Evolutionary conservation across 768 basidiomycete genomes (phyloP), one percentile per base, ranked within the genome.

Genomic region (Brasilioporus rufonigricans): DNA sequence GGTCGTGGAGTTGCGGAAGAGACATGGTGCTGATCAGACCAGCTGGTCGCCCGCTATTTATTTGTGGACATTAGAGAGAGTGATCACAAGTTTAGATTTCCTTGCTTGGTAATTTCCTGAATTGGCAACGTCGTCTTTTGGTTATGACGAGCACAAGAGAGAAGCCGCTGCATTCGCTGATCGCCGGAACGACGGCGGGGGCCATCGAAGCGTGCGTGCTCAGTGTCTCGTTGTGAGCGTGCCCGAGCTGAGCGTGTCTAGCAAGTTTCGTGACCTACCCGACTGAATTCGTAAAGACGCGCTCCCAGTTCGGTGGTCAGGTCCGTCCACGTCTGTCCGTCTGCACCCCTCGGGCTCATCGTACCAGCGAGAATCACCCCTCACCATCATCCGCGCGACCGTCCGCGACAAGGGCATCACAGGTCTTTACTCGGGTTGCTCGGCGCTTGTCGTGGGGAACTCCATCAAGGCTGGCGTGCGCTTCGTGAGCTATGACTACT

Each of bases 381-480:
- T 94, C 24, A 69, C 82, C 7, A 93, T 97, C 60, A 75, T 94
- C 56, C 77, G 77, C 43, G 79, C 85, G 27, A 98, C 95, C 0
- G 53, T 96, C 27, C 77, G 79, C 56, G 80, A 79, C 1, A 85
- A 89, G 57, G 97, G 97, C 10, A 61, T 97, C 14, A 67, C 70
- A 0, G 97, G 96, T 1, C 78, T 99, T n/a, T 99, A 99, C 62
- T 91, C 93, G 1, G 94, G 95, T 66, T 93, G 90, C 64, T 82
- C 81, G 19, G 96, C 97, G 0, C 80, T 98, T 16, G 83, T 98
- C 6, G 77, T 93, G 14, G 97, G 96, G 13, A 98, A 98, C 69
- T 81, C 95, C 0, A 68, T 84, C 61, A 99, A 99, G 76, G 97
- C 97, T 1, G 97, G 95, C 4, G 95, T 99, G 35, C 80, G 97